Evolutionary conservation across 176 grass and related monocot species (phyloP).

Genomic region (Guadua angustifolia): DNA sequence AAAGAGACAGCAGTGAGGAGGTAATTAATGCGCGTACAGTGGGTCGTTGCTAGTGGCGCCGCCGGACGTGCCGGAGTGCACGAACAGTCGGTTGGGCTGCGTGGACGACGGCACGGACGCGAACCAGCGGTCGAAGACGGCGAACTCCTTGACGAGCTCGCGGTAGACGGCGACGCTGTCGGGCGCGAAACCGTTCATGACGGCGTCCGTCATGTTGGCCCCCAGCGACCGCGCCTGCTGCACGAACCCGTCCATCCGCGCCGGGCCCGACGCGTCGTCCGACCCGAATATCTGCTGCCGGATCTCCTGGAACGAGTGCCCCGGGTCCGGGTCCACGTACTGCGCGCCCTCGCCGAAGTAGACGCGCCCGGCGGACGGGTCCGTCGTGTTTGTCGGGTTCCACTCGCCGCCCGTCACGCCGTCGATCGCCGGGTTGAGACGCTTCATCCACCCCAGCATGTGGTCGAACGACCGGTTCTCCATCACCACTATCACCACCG

Average conservation of each 20-base stretch:
- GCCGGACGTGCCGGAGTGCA: conserved; percentile 84
- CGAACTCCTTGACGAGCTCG: conserved; percentile 81
- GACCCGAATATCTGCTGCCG: conserved; percentile 93
- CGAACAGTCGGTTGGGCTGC: conserved; percentile 88
- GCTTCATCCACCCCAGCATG: conserved; percentile 99
- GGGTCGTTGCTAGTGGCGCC: conserved; percentile 87
- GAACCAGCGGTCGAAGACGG: conserved; percentile 93
- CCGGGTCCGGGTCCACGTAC: conserved; percentile 95
- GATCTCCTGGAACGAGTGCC: conserved; percentile 97
- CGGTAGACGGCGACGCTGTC: conserved; percentile 84
- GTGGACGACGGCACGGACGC: conserved; percentile 89
- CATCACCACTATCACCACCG: conserved; percentile 91
- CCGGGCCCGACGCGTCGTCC: conserved; percentile 52
- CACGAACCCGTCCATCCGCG: conserved; percentile 82
- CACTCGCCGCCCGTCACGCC: conserved; percentile 76
- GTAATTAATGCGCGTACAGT: conserved; percentile 11
- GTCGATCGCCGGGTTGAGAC: conserved; percentile 79
- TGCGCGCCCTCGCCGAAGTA: conserved; percentile 79
- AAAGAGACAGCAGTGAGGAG: not conserved
- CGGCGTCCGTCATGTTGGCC: conserved; percentile 64
- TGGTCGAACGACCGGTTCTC: conserved; percentile 99
- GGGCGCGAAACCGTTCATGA: conserved; percentile 86
- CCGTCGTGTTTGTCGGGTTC: conserved; percentile 65
- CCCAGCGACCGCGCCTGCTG: conserved; percentile 82
- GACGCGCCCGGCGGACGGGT: conserved; percentile 56